phyloP scores from a whole-genome alignment of 2,329 filamentous ascomycete genomes.

The Microdochium trichocladiopsis region DNA sequence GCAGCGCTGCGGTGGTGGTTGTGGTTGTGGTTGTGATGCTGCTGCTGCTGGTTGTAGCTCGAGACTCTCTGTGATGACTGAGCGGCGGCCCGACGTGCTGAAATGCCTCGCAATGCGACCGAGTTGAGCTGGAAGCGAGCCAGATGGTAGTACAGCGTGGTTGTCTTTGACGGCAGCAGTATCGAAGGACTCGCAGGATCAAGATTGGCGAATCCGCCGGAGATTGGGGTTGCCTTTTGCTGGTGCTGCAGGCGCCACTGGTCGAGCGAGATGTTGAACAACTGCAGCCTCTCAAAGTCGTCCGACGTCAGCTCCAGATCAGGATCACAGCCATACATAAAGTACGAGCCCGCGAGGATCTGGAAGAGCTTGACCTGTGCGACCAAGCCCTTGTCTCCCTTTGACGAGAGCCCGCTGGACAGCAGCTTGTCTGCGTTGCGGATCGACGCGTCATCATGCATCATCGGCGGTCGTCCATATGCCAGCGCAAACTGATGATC shows the following conservation, averaged over 20 bases:
- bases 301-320: slow-evolving; percentile 2
- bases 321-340: slow-evolving; percentile 9
- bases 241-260: slow-evolving; percentile 8
- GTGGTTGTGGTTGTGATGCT: too few relatives aligned
- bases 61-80: neutral
- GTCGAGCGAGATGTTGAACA: slow-evolving; percentile 7
- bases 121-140: slow-evolving; percentile 10
- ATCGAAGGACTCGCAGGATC: neutral
- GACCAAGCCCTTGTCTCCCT: slow-evolving; percentile 5
- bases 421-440: slow-evolving; percentile 21
- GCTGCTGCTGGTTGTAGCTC: too few relatives aligned
- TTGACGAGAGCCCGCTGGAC: slow-evolving; percentile 3
- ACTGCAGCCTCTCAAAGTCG: slow-evolving; percentile 5
- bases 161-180: slow-evolving; percentile 4
- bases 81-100: slow-evolving; percentile 1
- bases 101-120: slow-evolving; percentile 6
- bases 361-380: slow-evolving; percentile 7
- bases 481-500: slow-evolving; percentile 32
- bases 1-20: neutral
- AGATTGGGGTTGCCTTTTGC: neutral
- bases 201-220: neutral
- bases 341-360: slow-evolving; percentile 6
- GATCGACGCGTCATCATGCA: slow-evolving; percentile 26
- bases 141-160: slow-evolving; percentile 8
- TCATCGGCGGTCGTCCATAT: slow-evolving; percentile 27